These are phyloP conservation scores for Alternaria postmessia DNA, from an alignment of 2,329 filamentous ascomycete species.

Conservation along the genomic window DNA sequence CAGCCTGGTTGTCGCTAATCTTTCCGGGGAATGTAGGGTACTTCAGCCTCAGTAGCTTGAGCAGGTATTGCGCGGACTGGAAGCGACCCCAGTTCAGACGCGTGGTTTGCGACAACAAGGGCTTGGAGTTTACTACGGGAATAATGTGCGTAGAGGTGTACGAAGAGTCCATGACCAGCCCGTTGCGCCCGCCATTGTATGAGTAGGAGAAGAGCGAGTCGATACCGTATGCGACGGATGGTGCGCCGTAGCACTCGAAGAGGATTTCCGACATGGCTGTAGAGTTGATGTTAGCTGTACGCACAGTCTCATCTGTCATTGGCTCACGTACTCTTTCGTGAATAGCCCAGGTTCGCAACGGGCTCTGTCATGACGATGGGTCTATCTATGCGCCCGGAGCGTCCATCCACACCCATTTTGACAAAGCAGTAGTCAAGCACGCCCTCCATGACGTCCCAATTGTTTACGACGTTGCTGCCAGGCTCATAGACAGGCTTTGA, in stretches of 20 bases:
- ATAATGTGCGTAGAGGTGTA: constrained; percentile 96
- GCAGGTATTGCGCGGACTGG: constrained; percentile 87
- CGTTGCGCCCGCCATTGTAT: constrained; percentile 87
- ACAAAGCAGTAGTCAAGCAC: constrained; percentile 93
- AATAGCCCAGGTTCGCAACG: constrained; percentile 88
- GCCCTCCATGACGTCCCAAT: constrained; percentile 98
- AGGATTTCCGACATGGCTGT: constrained; percentile 95
- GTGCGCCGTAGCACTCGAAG: constrained; percentile 93
- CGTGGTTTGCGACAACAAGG: constrained; percentile 83
- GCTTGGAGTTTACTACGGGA: constrained; percentile 86
- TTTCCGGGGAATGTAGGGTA: constrained; percentile 90
- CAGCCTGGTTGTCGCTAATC: constrained; percentile 84
- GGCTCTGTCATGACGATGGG: constrained; percentile 96
- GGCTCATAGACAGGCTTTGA: constrained; percentile 90
- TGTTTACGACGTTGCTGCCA: constrained; percentile 89
- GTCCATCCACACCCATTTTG: constrained; percentile 85
- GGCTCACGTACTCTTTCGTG: constrained; percentile 75
- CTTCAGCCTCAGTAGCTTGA: constrained; percentile 88
- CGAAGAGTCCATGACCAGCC: constrained; percentile 88
- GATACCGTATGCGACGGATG: constrained; percentile 90
- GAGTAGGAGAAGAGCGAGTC: constrained; percentile 96
- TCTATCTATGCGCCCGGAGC: constrained; percentile 77
- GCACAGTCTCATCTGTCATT: neutral
- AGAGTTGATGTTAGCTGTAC: constrained; percentile 32
- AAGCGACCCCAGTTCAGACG: constrained; percentile 94